phyloP scores from a whole-genome alignment of 2,329 filamentous ascomycete species.

The Microsporum canis region DNA sequence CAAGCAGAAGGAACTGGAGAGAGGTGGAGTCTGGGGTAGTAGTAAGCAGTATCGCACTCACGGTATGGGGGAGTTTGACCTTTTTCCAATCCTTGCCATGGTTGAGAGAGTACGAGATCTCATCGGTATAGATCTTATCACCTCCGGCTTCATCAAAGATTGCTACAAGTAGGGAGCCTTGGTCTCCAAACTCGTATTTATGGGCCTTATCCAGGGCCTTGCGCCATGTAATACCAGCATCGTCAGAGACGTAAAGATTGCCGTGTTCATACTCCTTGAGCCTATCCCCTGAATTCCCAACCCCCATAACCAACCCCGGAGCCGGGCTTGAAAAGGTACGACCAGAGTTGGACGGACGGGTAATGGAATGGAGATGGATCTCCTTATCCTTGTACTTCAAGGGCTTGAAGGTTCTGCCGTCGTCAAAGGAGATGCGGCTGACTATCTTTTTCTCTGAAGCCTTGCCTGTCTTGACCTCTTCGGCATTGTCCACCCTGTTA shows the following conservation, averaged over 20 bases:
- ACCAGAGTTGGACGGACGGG: slow-evolving; percentile 68
- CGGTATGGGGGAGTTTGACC: slow-evolving; percentile 56
- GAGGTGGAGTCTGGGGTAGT: slow-evolving; percentile 89
- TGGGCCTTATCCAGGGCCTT: slow-evolving; percentile 64
- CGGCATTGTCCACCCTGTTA: slow-evolving; percentile 78
- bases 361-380: slow-evolving; percentile 87
- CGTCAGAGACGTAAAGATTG: slow-evolving; percentile 76
- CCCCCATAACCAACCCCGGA: slow-evolving; percentile 84
- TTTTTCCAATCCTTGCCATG: slow-evolving; percentile 77
- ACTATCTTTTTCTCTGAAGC: slow-evolving; percentile 54
- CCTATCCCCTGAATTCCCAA: slow-evolving; percentile 74
- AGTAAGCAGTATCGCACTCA: slow-evolving; percentile 63
- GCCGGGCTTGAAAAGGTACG: slow-evolving; percentile 88
- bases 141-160: slow-evolving; percentile 57
- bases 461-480: slow-evolving; percentile 50
- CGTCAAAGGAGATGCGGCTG: slow-evolving; percentile 86
- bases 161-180: slow-evolving; percentile 78
- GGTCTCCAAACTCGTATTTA: slow-evolving; percentile 92
- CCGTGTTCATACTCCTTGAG: slow-evolving; percentile 62
- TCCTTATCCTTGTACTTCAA: slow-evolving; percentile 56
- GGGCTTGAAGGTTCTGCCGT: slow-evolving; percentile 72
- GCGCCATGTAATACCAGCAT: slow-evolving; percentile 79
- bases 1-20: slow-evolving; percentile 76
- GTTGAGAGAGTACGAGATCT: slow-evolving; percentile 70
- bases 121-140: slow-evolving; percentile 26